Base-by-base conservation (phyloP, 805 yeast species). In the Sugiyamaella qingdaonensis region DNA sequence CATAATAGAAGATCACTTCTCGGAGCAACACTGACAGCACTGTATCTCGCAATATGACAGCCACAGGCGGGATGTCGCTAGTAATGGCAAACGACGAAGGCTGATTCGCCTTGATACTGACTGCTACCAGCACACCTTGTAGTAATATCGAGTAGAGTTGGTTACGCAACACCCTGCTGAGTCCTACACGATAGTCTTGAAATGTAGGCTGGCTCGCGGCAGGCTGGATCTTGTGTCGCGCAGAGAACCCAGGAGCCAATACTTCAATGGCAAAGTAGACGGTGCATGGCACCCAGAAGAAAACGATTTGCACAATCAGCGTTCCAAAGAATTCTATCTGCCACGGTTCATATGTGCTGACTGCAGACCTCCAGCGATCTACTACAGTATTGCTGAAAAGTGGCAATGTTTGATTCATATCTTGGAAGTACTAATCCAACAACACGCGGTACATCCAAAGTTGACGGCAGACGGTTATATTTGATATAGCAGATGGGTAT, bases 161-260 rank as follows among this genome's bases (percentile, higher is more conserved):
- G 51, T 52, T 52, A 14, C 34, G 21, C n/a, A 55, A 14, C 11
- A 57, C 60, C 10, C 19, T 10, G 10, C 13, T 9, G 11, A 55
- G 33, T 16, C 58, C 52, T 11, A 49, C 46, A 47, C 43, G 31
- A 43, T 45, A 49, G 36, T 57, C 58, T 29, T 39, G 46, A 46
- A 10, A 9, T 2, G 51, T 52, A 13, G 58, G 54, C 49, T 55
- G 58, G 24, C 18, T 49, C 13, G 36, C 35, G 11, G 49, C 37
- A 11, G 47, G 46, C 45, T 57, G 60, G 16, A 57, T n/a, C 54
- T 55, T 54, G 50, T 54, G 58, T 5, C 49, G 31, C 9, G 52
- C 41, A 13, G 56, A 41, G 27, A 52, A 46, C 31, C 35, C 37
- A 3, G 60, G 60, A 9, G 51, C 48, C 8, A 45, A 37, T 19